These are phyloP conservation scores for Backusella parvicylindrica DNA, from an alignment of 192 early-diverging fungal genomes.

Conservation along the genomic window DNA sequence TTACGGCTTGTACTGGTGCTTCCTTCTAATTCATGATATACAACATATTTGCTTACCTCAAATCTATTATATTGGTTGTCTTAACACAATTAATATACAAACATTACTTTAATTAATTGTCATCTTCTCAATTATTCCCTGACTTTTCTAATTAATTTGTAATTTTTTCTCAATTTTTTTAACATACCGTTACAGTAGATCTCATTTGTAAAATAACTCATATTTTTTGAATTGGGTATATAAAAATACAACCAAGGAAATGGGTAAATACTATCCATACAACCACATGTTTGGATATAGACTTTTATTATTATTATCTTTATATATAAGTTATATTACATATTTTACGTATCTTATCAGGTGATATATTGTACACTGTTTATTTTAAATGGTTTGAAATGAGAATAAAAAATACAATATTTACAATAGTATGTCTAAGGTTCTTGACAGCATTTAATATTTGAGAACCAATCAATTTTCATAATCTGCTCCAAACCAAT, in stretches of 20 bases:
- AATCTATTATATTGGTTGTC: too few species aligned
- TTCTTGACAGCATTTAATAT: conserved; percentile 17
- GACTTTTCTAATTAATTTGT: too few species aligned
- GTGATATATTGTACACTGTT: neutral
- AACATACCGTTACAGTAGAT: too few species aligned
- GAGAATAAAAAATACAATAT: neutral
- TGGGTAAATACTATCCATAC: neutral
- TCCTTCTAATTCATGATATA: too few species aligned
- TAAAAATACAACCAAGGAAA: neutral
- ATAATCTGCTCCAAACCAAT: conserved; percentile 9
- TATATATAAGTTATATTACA: neutral
- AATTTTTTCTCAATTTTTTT: too few species aligned
- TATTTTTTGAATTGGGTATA: neutral
- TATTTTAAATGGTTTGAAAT: neutral
- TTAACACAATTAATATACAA: too few species aligned
- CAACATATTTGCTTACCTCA: too few species aligned
- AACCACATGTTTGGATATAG: neutral
- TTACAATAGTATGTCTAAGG: neutral
- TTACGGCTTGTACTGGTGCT: too few species aligned
- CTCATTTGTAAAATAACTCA: too few species aligned
- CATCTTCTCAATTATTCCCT: too few species aligned
- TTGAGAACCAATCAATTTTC: conserved; percentile 25
- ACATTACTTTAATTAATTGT: too few species aligned
- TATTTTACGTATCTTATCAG: neutral
- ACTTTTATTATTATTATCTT: neutral